Evolutionary conservation across 352 stramenopile species (phyloP).

Genomic region (Phytophthora boehmeriae): DNA sequence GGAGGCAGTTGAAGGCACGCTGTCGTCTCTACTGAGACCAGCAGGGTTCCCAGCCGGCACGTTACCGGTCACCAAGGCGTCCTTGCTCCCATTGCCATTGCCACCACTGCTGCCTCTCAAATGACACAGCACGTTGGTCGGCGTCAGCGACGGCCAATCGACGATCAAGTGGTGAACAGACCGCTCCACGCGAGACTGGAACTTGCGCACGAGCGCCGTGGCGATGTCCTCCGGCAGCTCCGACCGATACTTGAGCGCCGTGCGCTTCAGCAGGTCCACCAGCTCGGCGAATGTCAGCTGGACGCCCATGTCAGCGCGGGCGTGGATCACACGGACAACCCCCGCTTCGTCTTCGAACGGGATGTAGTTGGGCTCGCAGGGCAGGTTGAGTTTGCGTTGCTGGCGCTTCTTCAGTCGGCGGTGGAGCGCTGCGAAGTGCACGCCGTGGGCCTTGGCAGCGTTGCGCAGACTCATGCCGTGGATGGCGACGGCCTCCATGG

Average conservation of each 20-base stretch:
- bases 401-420: constrained; percentile 72
- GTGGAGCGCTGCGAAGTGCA: constrained; percentile 73
- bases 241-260: constrained; percentile 61
- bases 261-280: constrained; percentile 63
- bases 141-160: constrained; percentile 54
- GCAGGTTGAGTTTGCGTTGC: constrained; percentile 42
- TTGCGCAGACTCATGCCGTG: constrained; percentile 72
- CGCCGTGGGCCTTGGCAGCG: constrained; percentile 59
- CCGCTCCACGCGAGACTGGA: constrained; percentile 65
- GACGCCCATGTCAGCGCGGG: constrained; percentile 70
- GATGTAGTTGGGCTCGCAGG: constrained; percentile 63
- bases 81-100: constrained; percentile 12
- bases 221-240: constrained; percentile 45
- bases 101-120: constrained; percentile 21
- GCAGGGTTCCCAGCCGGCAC: constrained; percentile 1
- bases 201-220: constrained; percentile 46
- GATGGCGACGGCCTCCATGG: constrained; percentile 70
- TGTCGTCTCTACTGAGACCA: constrained; percentile 14
- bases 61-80: constrained; percentile 18
- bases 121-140: constrained; percentile 46
- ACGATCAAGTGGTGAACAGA: constrained; percentile 69
- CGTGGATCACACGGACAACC: constrained; percentile 71
- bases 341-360: constrained; percentile 72
- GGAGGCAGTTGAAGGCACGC: constrained; percentile 16
- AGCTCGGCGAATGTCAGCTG: constrained; percentile 75